These are phyloP conservation scores for Amanita phalloides DNA, from an alignment of 768 basidiomycete genomes.

Conservation along the genomic window DNA sequence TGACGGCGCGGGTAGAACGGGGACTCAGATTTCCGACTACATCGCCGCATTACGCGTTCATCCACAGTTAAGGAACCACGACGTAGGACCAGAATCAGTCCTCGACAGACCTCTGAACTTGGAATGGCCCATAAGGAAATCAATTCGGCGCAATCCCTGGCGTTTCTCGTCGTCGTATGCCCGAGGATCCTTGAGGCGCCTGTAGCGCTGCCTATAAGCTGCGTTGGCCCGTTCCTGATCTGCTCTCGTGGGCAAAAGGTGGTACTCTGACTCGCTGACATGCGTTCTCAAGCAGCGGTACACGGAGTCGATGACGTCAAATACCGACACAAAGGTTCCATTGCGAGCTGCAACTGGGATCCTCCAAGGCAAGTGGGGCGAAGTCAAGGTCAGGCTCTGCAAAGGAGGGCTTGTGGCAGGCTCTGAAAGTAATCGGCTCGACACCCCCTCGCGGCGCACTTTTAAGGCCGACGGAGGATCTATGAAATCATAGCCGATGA, in stretches of 20 bases:
- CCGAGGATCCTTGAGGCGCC: constrained; percentile 20
- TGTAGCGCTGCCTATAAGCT: constrained; percentile 38
- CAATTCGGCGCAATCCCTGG: constrained; percentile 45
- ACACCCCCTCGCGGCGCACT: constrained; percentile 13
- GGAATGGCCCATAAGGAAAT: constrained; percentile 39
- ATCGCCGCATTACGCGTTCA: background rate
- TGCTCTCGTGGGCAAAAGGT: constrained; percentile 21
- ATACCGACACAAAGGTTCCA: constrained; percentile 20
- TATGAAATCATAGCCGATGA: constrained; percentile 19
- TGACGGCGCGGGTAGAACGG: background rate
- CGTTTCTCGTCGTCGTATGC: constrained; percentile 34
- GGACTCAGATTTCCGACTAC: background rate
- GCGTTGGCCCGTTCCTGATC: constrained; percentile 26
- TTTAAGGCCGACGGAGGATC: constrained; percentile 18
- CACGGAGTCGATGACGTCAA: constrained; percentile 23
- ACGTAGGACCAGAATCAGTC: constrained; percentile 18
- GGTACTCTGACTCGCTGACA: constrained; percentile 29
- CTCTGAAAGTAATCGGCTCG: constrained; percentile 17
- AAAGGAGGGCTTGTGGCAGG: constrained; percentile 24
- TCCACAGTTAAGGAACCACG: constrained; percentile 18
- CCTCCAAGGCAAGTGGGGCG: constrained; percentile 23
- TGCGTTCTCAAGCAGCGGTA: constrained; percentile 7
- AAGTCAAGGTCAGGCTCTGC: constrained; percentile 16
- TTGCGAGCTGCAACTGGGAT: constrained; percentile 21
- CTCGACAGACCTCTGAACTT: constrained; percentile 34